phyloP scores from a whole-genome alignment of 805 yeast species.

The Ogataea chonburiensis region DNA sequence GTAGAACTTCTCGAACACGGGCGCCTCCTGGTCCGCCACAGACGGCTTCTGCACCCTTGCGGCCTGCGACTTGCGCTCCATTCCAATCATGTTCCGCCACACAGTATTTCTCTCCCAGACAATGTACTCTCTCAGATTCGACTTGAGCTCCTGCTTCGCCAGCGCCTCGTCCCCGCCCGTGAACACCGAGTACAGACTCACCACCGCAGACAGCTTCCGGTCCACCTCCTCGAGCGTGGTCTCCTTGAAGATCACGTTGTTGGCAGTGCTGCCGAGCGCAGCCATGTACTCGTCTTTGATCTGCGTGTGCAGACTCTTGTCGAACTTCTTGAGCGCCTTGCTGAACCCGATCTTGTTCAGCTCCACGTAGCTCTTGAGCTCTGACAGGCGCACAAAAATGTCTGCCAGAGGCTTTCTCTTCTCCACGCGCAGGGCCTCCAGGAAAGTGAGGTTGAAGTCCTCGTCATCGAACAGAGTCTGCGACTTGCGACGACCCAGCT shows the following conservation, averaged over 20 bases:
- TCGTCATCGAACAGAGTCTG: conserved; percentile 37
- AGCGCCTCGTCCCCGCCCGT: conserved; percentile 38
- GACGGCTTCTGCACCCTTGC: conserved; percentile 43
- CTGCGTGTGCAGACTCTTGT: conserved; percentile 68
- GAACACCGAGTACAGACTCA: conserved; percentile 40
- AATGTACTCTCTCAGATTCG: conserved; percentile 79
- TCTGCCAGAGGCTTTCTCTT: conserved; percentile 65
- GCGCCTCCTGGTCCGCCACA: conserved; percentile 24
- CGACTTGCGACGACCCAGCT: conserved; percentile 27
- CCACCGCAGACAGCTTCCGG: conserved; percentile 44
- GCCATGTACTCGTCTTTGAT: conserved; percentile 59
- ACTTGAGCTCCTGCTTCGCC: conserved; percentile 46
- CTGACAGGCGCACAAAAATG: conserved; percentile 72
- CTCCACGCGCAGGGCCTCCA: conserved; percentile 57
- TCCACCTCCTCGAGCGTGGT: conserved; percentile 50
- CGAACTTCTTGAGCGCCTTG: conserved; percentile 89
- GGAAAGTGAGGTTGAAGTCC: conserved; percentile 36
- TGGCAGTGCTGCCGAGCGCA: conserved; percentile 37
- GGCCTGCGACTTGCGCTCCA: conserved; percentile 83
- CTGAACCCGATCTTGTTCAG: conserved; percentile 86
- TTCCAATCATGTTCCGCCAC: conserved; percentile 93
- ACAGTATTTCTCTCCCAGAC: conserved; percentile 98
- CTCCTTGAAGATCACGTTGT: conserved; percentile 55
- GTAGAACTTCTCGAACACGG: conserved; percentile 20
- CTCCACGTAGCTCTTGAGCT: conserved; percentile 78